phyloP scores from a whole-genome alignment of 306 rosid genomes.

The Cucumis cinereus region DNA sequence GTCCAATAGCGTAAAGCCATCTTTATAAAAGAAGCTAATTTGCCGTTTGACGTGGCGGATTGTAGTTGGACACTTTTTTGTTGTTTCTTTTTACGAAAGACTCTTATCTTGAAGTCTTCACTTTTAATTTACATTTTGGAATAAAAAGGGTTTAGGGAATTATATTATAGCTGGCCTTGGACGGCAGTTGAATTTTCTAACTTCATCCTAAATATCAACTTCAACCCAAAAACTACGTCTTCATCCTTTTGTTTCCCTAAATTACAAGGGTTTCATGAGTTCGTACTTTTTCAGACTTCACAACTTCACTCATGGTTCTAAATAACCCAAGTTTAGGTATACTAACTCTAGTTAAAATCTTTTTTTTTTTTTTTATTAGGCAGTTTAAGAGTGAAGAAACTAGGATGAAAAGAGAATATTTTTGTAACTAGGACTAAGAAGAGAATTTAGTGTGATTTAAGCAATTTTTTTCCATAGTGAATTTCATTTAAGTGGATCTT shows the following conservation, averaged over 20 bases:
- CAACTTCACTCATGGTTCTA: too few species aligned
- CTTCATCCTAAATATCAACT: neutral
- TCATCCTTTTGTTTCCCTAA: neutral
- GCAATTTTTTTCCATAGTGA: too few species aligned
- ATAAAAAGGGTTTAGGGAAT: neutral
- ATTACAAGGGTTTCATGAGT: too few species aligned
- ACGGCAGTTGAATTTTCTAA: neutral
- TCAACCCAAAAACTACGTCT: neutral
- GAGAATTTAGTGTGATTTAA: too few species aligned
- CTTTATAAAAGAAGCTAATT: neutral
- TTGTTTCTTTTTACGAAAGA: neutral
- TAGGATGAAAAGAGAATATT: too few species aligned
- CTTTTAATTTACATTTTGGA: neutral
- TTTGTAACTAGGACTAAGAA: too few species aligned
- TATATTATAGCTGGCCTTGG: neutral
- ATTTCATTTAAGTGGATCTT: too few species aligned
- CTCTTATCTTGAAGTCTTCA: neutral
- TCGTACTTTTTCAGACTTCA: too few species aligned
- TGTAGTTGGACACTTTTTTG: neutral
- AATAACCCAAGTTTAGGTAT: too few species aligned
- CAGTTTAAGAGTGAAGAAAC: too few species aligned
- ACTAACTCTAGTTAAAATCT: too few species aligned
- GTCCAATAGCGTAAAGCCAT: neutral
- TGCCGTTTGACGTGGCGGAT: neutral
- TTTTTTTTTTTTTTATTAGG: too few species aligned